Base-by-base conservation (phyloP, 1,139 yeast genomes). In the Sugiyamaella grinbergsii region DNA sequence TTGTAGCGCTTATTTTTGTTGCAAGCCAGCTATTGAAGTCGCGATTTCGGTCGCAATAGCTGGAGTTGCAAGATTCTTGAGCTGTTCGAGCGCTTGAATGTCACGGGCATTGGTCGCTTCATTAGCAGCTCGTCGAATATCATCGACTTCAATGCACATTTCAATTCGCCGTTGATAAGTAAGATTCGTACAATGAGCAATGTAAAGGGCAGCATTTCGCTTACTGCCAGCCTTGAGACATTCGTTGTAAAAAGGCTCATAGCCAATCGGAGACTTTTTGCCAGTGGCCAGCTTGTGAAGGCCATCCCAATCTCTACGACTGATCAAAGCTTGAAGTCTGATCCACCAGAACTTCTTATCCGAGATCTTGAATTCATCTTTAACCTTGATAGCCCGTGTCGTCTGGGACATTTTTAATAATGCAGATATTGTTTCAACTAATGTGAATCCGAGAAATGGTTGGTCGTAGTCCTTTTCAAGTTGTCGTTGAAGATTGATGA, bases 251-350 rank as follows among this genome's bases (percentile, higher is more conserved):
- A 89, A 82, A 1, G 84, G 81, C 55, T 76, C 77, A 57, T 83
- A 85, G 0, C 94, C 94, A 50, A 89, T 85, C 0, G 91, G 89
- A 0, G 94, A 78, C 59, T 79, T 82, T 50, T 76, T 74, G 7
- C 76, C 66, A 1, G 64, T 67, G 0, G 78, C 73, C 61, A 79
- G 74, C 34, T 72, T 69, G 56, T 70, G 79, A 32, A 91, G 67
- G 44, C 80, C 82, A 24, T 82, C 86, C 73, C 85, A 87, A 46
- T 83, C 82, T 5, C 78, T 73, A 1, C 74, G 62, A 11, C 74
- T 69, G 0, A 82, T 73, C 47, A 81, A 74, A 0, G 79, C 77
- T 19, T 78, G 77, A 18, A 90, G 66, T 20, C 82, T 80, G 26
- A 83, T 69, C 69, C 80, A 78, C 76, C 89, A 82, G 55, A 76